These are phyloP conservation scores for Fusarium sp. DNA, from an alignment of 2,329 filamentous ascomycete genomes.

Conservation along the genomic window DNA sequence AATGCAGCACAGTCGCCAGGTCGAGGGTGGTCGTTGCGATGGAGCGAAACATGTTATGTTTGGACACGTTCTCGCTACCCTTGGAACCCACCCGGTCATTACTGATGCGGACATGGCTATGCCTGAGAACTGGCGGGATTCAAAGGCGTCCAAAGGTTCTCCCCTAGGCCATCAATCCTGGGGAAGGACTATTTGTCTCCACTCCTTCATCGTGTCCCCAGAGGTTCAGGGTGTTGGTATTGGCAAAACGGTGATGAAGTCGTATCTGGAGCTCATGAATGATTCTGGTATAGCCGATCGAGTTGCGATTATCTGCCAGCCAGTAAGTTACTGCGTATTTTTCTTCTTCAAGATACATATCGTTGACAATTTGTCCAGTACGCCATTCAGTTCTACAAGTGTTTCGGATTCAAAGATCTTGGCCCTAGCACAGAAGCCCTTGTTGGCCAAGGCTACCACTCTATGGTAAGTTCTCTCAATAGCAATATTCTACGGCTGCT, in stretches of 20 bases:
- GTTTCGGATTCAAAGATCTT: conserved; percentile 76
- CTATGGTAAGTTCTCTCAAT: conserved; percentile 71
- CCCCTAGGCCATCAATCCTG: conserved; percentile 76
- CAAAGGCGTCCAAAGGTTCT: conserved; percentile 55
- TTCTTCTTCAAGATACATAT: neutral
- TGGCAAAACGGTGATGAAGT: conserved; percentile 78
- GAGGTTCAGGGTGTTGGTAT: conserved; percentile 79
- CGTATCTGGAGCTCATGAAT: conserved; percentile 82
- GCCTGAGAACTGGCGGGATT: conserved; percentile 73
- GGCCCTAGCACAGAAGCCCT: conserved; percentile 78
- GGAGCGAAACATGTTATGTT: conserved; percentile 69
- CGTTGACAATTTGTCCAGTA: conserved; percentile 56
- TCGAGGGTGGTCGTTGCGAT: conserved; percentile 62
- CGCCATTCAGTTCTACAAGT: conserved; percentile 79
- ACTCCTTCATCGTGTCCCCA: conserved; percentile 84
- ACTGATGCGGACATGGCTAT: conserved; percentile 82
- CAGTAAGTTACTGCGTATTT: conserved; percentile 58
- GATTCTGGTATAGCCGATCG: conserved; percentile 76
- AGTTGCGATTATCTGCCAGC: conserved; percentile 81
- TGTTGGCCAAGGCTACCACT: conserved; percentile 83
- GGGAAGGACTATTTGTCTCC: conserved; percentile 81
- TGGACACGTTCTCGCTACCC: conserved; percentile 82
- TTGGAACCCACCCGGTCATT: conserved; percentile 71
- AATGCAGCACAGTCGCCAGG: conserved; percentile 60
- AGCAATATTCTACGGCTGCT: neutral